Conservation (phyloP, 805 yeast species). For the Priceomyces castillae region DNA sequence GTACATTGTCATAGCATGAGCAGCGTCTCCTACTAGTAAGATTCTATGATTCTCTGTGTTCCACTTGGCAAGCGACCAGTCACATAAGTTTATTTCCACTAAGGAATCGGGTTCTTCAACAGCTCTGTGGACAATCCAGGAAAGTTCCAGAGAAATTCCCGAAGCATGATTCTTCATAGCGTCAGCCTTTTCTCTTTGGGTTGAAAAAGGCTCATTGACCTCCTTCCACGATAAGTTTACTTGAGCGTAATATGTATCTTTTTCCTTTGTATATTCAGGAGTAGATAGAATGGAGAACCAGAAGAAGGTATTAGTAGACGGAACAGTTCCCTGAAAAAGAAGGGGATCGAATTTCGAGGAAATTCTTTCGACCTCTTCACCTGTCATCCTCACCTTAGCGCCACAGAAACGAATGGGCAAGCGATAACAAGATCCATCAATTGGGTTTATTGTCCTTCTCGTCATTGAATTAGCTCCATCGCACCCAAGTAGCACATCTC, state of each 20-base stretch:
- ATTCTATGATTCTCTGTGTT: slow-evolving; percentile 9
- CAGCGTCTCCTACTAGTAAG: slow-evolving; percentile 18
- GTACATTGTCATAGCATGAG: slow-evolving; percentile 22
- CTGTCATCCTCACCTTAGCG: slow-evolving; percentile 19
- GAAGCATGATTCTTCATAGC: slow-evolving; percentile 14
- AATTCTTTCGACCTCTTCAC: slow-evolving; percentile 15
- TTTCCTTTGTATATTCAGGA: slow-evolving; percentile 15
- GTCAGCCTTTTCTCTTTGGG: slow-evolving; percentile 14
- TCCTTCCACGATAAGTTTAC: slow-evolving; percentile 18
- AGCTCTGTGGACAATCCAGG: slow-evolving; percentile 14
- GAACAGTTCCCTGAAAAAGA: slow-evolving; percentile 28
- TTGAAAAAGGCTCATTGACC: slow-evolving; percentile 14
- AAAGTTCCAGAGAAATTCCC: slow-evolving; percentile 14
- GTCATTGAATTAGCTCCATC: slow-evolving; percentile 25
- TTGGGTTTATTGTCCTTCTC: slow-evolving; percentile 17
- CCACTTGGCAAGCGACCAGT: slow-evolving; percentile 18
- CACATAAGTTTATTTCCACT: slow-evolving; percentile 14
- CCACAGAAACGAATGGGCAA: slow-evolving; percentile 27
- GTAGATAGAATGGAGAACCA: slow-evolving; percentile 26
- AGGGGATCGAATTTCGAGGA: slow-evolving; percentile 22
- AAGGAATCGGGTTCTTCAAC: slow-evolving; percentile 10
- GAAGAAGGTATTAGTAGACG: slow-evolving; percentile 20
- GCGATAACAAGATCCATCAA: slow-evolving; percentile 17
- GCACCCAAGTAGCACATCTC: slow-evolving; percentile 21
- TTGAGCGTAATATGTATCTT: slow-evolving; percentile 15